phyloP scores from a whole-genome alignment of 176 grass and related monocot genomes.

The Lolium perenne region DNA sequence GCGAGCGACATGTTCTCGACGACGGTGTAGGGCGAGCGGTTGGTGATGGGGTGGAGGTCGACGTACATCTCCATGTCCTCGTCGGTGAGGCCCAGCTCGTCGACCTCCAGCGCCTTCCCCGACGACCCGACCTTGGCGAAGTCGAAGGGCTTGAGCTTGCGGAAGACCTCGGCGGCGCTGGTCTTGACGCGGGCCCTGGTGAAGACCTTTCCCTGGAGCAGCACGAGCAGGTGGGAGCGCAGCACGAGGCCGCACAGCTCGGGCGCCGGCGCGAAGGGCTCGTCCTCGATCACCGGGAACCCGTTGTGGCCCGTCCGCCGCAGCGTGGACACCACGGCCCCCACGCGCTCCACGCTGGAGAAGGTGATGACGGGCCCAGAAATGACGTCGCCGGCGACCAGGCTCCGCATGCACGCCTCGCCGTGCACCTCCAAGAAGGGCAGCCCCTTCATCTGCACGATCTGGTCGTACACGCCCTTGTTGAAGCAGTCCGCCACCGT shows the following conservation, averaged over 20 bases:
- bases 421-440: conserved; percentile 63
- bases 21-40: conserved; percentile 70
- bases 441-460: conserved; percentile 73
- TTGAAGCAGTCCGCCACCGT: conserved; percentile 80
- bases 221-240: conserved; percentile 65
- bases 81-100: conserved; percentile 52
- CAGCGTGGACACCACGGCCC: conserved; percentile 49
- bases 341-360: conserved; percentile 57
- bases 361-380: conserved; percentile 60
- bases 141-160: conserved; percentile 57
- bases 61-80: conserved; percentile 78
- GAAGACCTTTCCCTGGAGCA: conserved; percentile 61
- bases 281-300: conserved; percentile 67
- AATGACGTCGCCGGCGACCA: conserved; percentile 55
- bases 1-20: conserved; percentile 71
- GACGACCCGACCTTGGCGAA: conserved; percentile 72
- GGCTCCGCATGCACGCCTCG: conserved; percentile 65
- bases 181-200: conserved; percentile 46
- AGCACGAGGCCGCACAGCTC: conserved; percentile 73
- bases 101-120: conserved; percentile 57
- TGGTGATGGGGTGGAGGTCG: conserved; percentile 70
- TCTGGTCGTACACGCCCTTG: conserved; percentile 74
- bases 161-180: conserved; percentile 49
- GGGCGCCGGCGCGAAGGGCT: conserved; percentile 50
- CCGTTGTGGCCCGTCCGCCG: conserved; percentile 61